These are phyloP conservation scores for Emmonsia crescens DNA, from an alignment of 2,329 filamentous ascomycete species.

Conservation along the genomic window DNA sequence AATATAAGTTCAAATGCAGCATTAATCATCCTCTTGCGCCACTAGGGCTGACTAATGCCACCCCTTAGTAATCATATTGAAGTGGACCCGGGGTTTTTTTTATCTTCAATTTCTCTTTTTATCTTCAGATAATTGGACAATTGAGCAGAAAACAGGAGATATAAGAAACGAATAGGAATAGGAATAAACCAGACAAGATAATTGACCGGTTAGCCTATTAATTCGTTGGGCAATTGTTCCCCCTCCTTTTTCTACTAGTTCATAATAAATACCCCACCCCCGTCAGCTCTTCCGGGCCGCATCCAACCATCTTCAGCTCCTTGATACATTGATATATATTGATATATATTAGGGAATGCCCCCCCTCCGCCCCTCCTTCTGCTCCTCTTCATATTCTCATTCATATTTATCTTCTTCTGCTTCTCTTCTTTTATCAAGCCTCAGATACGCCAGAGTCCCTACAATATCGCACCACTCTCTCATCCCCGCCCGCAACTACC, in stretches of 20 bases:
- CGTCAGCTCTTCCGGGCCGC: background rate
- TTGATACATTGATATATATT: background rate
- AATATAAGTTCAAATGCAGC: no score
- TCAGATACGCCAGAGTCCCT: background rate
- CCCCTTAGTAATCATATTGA: background rate
- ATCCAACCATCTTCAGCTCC: background rate
- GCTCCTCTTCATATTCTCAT: background rate
- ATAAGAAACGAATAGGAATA: background rate
- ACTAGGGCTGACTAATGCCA: background rate
- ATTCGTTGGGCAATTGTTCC: background rate
- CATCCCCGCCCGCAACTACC: background rate
- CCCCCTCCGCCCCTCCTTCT: constrained; percentile 1
- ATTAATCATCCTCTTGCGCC: no score
- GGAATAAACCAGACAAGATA: background rate
- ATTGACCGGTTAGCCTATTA: background rate
- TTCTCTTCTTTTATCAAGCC: background rate
- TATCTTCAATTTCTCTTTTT: background rate
- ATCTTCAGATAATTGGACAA: background rate
- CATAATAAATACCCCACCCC: no score
- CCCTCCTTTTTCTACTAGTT: background rate
- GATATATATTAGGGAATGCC: constrained; percentile 6
- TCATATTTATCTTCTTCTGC: background rate
- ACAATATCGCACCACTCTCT: background rate
- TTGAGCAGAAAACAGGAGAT: background rate
- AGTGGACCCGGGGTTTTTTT: background rate